A percentile compares a stretch with the other conserved stretches of the same genome.
Evolutionary conservation across 2,329 filamentous ascomycete genomes (phyloP).

Genomic region (Fusarium succisae): DNA sequence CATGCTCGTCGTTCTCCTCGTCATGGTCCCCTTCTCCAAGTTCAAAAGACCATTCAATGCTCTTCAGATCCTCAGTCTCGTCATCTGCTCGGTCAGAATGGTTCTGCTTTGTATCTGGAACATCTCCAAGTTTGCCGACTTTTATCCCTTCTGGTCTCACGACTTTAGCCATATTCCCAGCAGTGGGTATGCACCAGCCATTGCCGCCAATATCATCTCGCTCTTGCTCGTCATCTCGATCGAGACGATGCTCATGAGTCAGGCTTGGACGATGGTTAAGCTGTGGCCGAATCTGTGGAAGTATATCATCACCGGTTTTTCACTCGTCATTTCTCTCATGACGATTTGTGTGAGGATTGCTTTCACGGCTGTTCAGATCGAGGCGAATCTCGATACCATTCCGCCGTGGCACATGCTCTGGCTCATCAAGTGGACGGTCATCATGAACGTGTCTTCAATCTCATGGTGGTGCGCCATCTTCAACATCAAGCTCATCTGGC

Average conservation of each 20-base stretch:
- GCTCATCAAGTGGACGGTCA: conserved; percentile 51
- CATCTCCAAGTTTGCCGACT: conserved; percentile 66
- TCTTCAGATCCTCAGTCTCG: conserved; percentile 70
- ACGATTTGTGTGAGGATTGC: conserved; percentile 47
- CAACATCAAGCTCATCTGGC: conserved; percentile 59
- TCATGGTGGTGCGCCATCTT: conserved; percentile 67
- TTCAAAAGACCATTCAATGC: conserved; percentile 71
- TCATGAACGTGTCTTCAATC: conserved; percentile 54
- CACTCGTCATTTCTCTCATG: conserved; percentile 48
- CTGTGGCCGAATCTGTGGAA: conserved; percentile 56
- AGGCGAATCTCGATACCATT: conserved; percentile 39
- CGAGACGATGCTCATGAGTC: conserved; percentile 59
- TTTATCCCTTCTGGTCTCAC: conserved; percentile 66
- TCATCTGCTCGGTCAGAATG: conserved; percentile 68
- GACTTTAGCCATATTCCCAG: conserved; percentile 62
- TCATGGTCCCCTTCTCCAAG: conserved; percentile 73
- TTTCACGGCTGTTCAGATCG: conserved; percentile 50
- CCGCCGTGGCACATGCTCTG: conserved; percentile 45
- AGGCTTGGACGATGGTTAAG: conserved; percentile 62
- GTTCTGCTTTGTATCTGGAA: conserved; percentile 67
- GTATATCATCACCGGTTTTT: conserved; percentile 43
- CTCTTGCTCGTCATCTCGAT: conserved; percentile 57
- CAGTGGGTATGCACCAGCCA: conserved; percentile 49
- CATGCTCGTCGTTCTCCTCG: conserved; percentile 71
- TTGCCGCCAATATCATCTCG: conserved; percentile 53